These are phyloP conservation scores for Ophiostoma himal-ulmi DNA, from an alignment of 2,329 filamentous ascomycete genomes.

Conservation along the genomic window DNA sequence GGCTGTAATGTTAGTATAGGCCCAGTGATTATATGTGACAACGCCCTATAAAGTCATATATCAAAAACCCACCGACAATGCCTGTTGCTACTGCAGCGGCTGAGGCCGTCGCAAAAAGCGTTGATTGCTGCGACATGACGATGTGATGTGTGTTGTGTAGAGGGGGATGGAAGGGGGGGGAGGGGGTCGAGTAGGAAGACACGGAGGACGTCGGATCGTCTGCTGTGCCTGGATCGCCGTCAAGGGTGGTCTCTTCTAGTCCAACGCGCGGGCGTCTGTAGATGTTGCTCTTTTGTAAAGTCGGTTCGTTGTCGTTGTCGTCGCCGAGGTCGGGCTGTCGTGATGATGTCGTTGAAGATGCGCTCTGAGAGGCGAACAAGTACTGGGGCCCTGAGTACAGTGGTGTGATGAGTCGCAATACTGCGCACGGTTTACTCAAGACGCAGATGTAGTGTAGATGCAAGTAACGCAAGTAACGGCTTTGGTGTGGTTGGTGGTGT, in stretches of 20 bases:
- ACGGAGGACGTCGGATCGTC: not conserved
- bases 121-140: slow-evolving; percentile 54
- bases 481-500: slow-evolving; percentile 4
- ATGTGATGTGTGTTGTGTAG: slow-evolving; percentile 10
- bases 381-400: not conserved
- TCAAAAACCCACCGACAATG: slow-evolving; percentile 47
- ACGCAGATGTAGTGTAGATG: not conserved
- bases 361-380: not conserved
- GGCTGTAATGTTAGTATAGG: slow-evolving; percentile 36
- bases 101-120: slow-evolving; percentile 54
- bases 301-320: not conserved
- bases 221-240: not conserved
- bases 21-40: no score
- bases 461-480: not conserved
- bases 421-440: not conserved
- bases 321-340: slow-evolving; percentile 10
- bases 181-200: not conserved
- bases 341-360: not conserved
- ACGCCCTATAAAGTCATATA: no score
- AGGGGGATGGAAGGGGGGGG: not conserved
- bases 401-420: not conserved
- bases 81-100: slow-evolving; percentile 56
- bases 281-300: not conserved
- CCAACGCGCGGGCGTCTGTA: not conserved
- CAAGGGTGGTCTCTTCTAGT: not conserved